These are phyloP conservation scores for Waltergamsia citrina DNA, from an alignment of 2,329 filamentous ascomycete genomes.

Conservation along the genomic window DNA sequence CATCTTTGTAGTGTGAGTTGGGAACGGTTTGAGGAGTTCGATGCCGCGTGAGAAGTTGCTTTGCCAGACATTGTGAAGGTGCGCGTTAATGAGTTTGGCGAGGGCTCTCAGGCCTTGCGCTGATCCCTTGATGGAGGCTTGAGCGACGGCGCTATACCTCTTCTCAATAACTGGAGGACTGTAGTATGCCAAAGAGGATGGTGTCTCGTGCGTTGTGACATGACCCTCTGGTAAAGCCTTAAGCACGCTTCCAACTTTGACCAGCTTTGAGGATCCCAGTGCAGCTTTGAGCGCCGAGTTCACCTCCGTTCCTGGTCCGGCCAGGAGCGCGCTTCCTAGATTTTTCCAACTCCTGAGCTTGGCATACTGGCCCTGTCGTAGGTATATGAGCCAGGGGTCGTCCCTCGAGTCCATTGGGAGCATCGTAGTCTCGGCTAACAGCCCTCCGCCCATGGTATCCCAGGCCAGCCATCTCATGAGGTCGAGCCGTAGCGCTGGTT, in stretches of 20 bases:
- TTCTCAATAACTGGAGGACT: conserved; percentile 47
- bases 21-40: conserved; percentile 69
- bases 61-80: conserved; percentile 81
- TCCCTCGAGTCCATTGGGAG: conserved; percentile 75
- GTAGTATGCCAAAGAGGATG: conserved; percentile 71
- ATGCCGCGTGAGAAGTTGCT: conserved; percentile 69
- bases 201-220: conserved; percentile 56
- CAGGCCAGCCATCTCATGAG: conserved; percentile 85
- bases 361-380: conserved; percentile 69
- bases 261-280: conserved; percentile 44
- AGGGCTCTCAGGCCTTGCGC: conserved; percentile 56
- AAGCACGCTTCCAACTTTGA: conserved; percentile 52
- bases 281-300: conserved; percentile 52
- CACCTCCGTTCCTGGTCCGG: conserved; percentile 57
- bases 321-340: conserved; percentile 63
- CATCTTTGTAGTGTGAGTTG: conserved; percentile 64
- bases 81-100: conserved; percentile 69
- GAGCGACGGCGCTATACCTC: conserved; percentile 50
- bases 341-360: conserved; percentile 65
- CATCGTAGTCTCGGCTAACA: conserved; percentile 70
- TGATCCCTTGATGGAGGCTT: conserved; percentile 32
- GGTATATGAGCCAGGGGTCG: conserved; percentile 59
- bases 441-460: conserved; percentile 79
- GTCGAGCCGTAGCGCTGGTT: conserved; percentile 55
- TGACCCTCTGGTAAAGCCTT: conserved; percentile 48